Evolutionary conservation across 2,329 filamentous ascomycete genomes (phyloP), one percentile per base, ranked within the genome.

Genomic region (Penicillium sp.): DNA sequence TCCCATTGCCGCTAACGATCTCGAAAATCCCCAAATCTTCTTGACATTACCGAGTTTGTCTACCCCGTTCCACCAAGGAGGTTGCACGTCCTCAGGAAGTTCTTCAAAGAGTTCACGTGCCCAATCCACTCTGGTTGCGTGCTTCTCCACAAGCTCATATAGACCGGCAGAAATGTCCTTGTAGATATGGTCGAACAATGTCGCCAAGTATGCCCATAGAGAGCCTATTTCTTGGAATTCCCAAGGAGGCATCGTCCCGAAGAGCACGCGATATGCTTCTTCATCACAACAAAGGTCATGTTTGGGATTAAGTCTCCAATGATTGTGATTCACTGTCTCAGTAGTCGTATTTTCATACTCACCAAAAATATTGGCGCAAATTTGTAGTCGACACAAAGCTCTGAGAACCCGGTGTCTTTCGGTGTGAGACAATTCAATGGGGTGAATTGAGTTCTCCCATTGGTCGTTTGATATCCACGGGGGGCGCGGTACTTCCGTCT

Each of bases 191-290:
- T 21, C 13, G 19, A 35, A 35, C 12, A 12, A 1, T 1, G 8
- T 48, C 1, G 2, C 25, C 1, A 35, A 38, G 44, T 63, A 59
- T 8, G 43, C 8, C 57, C 49, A 58, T 15, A 68, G n/a, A 45
- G 62, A 62, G 7, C 49, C 61, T 7, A 68, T 58, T 29, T 69
- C 65, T 3, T 62, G 57, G n/a, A 53, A 47, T 48, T 68, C 66
- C 67, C 66, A 69, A 12, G 62, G 60, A 2, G 64, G 52, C 49
- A 69, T 60, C 1, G 59, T 52, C 3, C 60, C 59, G 23, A 62
- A 67, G 29, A 67, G 63, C 10, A 66, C 1, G 0, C 59, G 49
- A 55, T 56, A 69, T 15, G 48, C 51, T 9, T 64, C 57, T 35
- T 23, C n/a, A 19, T 10, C 1, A 23, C 21, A 23, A 23, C 21